Evolutionary conservation across 345 rosid genomes (phyloP), one percentile per base, ranked within the genome.

Genomic region (Reutealis trisperma): DNA sequence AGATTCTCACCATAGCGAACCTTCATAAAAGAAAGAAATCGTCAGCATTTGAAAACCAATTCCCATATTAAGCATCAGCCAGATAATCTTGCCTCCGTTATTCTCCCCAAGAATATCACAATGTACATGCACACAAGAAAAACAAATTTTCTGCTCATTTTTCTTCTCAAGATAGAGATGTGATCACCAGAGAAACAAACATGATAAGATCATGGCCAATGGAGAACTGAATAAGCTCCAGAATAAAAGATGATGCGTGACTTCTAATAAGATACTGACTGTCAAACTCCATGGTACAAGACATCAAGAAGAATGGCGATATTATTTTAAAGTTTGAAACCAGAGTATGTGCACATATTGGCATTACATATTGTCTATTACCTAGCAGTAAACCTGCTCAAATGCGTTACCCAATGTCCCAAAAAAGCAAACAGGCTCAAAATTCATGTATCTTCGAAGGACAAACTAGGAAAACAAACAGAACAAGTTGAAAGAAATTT

Each of bases 1-100:
- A 94, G 97, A 88, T 91, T 94, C 89, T 96, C 99, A 74, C 78
- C 95, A 84, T 96, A 96, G 24, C 97, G 98, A 81, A 94, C 93
- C 99, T 96, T 83, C 64, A 81, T 63, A 80, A 75, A 79, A 60
- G 45, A 25, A 74, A 71, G 58, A n/a, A 52, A 55, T 6, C n/a
- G 75, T 75, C 67, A 84, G 78, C 52, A 78, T 41, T 32, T 73
- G 10, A 9, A 34, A 49, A 51, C 59, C 37, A 70, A 49, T 70
- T 51, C 22, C 55, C 11, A 68, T 47, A 51, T 8, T 24, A 37
- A 41, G 24, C 2, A 66, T 2, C 22, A 66, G 27, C 19, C 66
- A 63, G 67, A 27, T 27, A 27, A 14, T 63, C 67, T 63, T 63
- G 67, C 67, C 24, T 63, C 67, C 37, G 11, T 13, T 14, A 4